These are phyloP conservation scores for Podaxis mareebaensis DNA, from an alignment of 768 basidiomycete genomes.

Conservation along the genomic window DNA sequence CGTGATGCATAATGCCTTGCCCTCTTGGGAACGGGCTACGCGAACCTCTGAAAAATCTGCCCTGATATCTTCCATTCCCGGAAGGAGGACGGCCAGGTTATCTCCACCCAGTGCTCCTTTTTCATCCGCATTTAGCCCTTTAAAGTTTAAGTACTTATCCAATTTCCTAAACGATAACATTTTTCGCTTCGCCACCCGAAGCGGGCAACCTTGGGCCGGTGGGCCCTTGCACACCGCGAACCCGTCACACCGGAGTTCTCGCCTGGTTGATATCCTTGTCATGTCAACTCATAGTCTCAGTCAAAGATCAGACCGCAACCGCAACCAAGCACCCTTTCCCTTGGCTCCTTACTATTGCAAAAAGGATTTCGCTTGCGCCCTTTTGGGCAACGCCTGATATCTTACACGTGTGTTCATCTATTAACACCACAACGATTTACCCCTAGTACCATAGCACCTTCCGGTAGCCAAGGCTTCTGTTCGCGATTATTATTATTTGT, in stretches of 20 bases:
- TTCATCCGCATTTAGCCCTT: slow-evolving; percentile 8
- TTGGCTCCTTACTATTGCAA: slow-evolving; percentile 2
- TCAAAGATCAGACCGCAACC: slow-evolving; percentile 7
- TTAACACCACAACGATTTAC: slow-evolving; percentile 7
- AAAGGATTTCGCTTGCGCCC: slow-evolving; percentile 13
- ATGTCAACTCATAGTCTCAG: slow-evolving; percentile 6
- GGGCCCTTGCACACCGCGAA: neutral
- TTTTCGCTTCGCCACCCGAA: slow-evolving; percentile 1
- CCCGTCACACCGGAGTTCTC: neutral
- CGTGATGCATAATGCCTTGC: neutral
- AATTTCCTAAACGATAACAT: neutral
- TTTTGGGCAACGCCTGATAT: slow-evolving; percentile 6
- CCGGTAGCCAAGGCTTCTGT: slow-evolving; percentile 16
- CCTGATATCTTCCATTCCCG: slow-evolving; percentile 8
- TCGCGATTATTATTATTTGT: slow-evolving; percentile 1
- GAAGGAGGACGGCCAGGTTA: neutral
- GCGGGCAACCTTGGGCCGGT: slow-evolving; percentile 1
- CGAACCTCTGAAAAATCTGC: slow-evolving; percentile 1
- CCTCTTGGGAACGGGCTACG: neutral
- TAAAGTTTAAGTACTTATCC: neutral
- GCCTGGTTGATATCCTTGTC: slow-evolving; percentile 17
- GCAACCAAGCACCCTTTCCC: slow-evolving; percentile 12
- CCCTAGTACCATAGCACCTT: slow-evolving; percentile 10
- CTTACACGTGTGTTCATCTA: slow-evolving; percentile 11
- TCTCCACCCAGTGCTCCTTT: neutral